Conservation (phyloP, 2,329 filamentous ascomycete species). For the Diaporthe longicolla region DNA sequence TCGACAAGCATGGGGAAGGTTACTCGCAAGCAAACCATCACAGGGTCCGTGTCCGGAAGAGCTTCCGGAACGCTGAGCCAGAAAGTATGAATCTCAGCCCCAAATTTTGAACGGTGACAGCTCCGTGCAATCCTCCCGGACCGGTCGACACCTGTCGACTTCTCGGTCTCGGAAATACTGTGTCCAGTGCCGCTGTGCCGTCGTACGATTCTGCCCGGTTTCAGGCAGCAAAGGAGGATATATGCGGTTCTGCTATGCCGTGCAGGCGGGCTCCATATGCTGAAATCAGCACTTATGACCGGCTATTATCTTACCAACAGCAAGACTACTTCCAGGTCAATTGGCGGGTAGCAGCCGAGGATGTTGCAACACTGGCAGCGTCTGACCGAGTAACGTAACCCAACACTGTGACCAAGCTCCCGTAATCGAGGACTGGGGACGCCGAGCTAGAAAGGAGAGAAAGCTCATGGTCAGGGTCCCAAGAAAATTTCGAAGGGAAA, state of each 20-base stretch:
- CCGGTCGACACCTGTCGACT: background rate
- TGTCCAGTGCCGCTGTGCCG: constrained; percentile 4
- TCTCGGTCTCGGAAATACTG: constrained; percentile 2
- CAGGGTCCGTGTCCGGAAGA: constrained; percentile 28
- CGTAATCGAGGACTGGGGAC: background rate
- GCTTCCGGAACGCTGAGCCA: constrained; percentile 11
- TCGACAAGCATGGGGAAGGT: constrained; percentile 4
- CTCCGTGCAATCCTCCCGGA: background rate
- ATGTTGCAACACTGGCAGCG: constrained; percentile 23
- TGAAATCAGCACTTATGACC: constrained; percentile 9
- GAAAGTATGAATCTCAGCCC: constrained; percentile 6
- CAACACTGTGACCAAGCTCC: constrained; percentile 26
- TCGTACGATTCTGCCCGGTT: background rate
- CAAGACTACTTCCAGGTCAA: background rate
- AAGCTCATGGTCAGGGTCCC: background rate
- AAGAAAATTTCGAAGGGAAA: background rate
- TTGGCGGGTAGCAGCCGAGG: constrained; percentile 31
- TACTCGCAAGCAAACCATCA: constrained; percentile 16
- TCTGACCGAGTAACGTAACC: constrained; percentile 27
- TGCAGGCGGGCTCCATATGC: background rate
- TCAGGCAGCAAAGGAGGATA: background rate
- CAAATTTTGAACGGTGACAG: background rate
- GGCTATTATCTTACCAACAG: background rate
- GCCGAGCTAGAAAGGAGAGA: background rate
- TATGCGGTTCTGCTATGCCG: background rate